Conservation (phyloP, 371 early-diverging fungal species). For the Circinella minor region DNA sequence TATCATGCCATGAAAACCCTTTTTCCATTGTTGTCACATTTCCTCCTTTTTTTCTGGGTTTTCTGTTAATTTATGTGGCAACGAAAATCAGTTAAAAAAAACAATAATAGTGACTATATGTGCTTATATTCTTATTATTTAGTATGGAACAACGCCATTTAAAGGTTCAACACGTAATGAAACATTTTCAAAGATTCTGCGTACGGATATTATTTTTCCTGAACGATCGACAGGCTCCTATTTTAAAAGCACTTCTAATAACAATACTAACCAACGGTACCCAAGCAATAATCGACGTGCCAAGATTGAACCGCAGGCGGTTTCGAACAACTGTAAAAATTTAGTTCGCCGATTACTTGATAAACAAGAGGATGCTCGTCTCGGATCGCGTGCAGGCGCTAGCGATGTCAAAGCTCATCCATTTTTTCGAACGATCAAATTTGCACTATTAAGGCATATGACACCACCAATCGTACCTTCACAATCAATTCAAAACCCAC, state of each 20-base stretch:
- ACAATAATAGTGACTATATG: background rate
- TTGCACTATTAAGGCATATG: conserved; percentile 87
- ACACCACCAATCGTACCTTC: conserved; percentile 92
- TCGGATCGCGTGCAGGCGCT: conserved; percentile 90
- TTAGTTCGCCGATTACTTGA: conserved; percentile 81
- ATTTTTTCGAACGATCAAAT: conserved; percentile 92
- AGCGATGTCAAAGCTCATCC: conserved; percentile 94
- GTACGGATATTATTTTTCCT: conserved; percentile 24
- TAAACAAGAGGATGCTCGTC: conserved; percentile 84
- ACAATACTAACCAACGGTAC: background rate
- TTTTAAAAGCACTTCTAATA: conserved; percentile 13
- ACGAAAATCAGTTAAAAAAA: background rate
- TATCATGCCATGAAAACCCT: background rate
- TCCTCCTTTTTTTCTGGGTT: background rate
- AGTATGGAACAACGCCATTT: conserved; percentile 88
- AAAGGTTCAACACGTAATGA: conserved; percentile 84
- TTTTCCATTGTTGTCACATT: background rate
- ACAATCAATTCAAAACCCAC: conserved; percentile 46
- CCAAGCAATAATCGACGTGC: conserved; percentile 2
- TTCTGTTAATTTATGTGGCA: background rate
- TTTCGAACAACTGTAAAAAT: conserved; percentile 65
- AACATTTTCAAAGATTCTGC: conserved; percentile 86
- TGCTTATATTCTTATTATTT: background rate
- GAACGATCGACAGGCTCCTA: conserved; percentile 12
- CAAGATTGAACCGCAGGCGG: conserved; percentile 24